Evolutionary conservation across 2,329 filamentous ascomycete genomes (phyloP), one percentile per base, ranked within the genome.

Genomic region (Phyllosticta capitalensis): DNA sequence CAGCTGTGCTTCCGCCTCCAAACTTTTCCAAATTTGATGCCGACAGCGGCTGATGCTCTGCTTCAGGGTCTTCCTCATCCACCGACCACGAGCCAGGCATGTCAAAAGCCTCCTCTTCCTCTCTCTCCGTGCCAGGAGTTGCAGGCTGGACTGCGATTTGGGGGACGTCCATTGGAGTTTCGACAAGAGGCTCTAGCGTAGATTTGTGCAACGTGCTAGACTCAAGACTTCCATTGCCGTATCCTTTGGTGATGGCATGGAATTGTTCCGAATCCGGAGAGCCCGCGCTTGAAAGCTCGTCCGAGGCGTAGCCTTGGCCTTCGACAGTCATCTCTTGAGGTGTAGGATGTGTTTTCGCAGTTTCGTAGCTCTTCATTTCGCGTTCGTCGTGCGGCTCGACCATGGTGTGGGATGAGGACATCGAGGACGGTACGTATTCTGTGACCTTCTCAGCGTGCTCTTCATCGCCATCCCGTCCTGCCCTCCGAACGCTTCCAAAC

Each of bases 401-500:
- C 20, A 72, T 66, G 14, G 68, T 68, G 55, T 60, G 66, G 52
- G 66, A 62, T 5, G 71, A 72, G 9, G 70, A 69, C 63, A 73
- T 67, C 5, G 70, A 71, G 6, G 71, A 71, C 10, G 72, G 69
- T 10, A 74, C 68, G 4, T 72, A 77, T 64, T 77, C 75, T 10
- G 79, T 79, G 33, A 79, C 76, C 61, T 81, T 80, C 54, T 78
- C 86, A 20, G 78, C 74, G 48, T 80, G 75, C 0, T 75, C 75
- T 14, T 73, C 65, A 55, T 83, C 79, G 60, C 71, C 61, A 59
- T 65, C 33, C 48, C 75, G 79, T 7, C 73, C 68, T 64, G 83
- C 84, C 70, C 82, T 84, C 26, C 86, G 80, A 21, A 92, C 78
- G 66, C 88, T 91, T 19, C 88, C 88, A 70, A 92, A 92, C 1